Percentiles rank a stretch among this genome's conserved stretches.
phyloP scores from a whole-genome alignment of 2,329 filamentous ascomycete species.

The Arthrobotrys conoides region DNA sequence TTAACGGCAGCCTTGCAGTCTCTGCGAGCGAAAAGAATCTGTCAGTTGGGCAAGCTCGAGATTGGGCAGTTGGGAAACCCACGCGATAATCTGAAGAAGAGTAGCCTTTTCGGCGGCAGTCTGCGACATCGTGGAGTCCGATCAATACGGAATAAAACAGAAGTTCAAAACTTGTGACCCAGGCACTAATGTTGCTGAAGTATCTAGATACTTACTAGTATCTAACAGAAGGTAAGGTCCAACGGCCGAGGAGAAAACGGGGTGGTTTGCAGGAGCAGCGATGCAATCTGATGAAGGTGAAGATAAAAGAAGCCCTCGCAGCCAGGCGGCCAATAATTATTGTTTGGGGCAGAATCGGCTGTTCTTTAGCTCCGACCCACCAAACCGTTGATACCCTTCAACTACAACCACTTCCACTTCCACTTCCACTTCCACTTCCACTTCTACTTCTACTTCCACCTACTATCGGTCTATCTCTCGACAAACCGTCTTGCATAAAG shows the following conservation, averaged over 20 bases:
- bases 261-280: neutral
- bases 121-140: constrained; percentile 43
- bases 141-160: neutral
- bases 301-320: constrained; percentile 20
- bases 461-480: neutral
- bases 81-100: constrained; percentile 63
- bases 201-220: neutral
- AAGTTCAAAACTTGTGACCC: neutral
- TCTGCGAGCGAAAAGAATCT: constrained; percentile 40
- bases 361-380: constrained; percentile 41
- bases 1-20: constrained; percentile 64
- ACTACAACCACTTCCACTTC: neutral
- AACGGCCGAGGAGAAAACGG: neutral
- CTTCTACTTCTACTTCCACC: neutral
- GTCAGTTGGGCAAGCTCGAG: constrained; percentile 25
- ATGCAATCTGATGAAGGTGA: neutral
- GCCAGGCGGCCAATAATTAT: neutral
- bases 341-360: constrained; percentile 20
- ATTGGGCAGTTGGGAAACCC: constrained; percentile 30
- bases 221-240: neutral
- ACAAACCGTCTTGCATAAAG: neutral
- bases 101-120: constrained; percentile 56
- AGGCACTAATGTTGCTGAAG: neutral
- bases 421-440: neutral
- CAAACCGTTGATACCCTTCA: neutral